These are phyloP conservation scores for Chaetomiaceae sp. DNA, from an alignment of 2,329 filamentous ascomycete species.

Conservation along the genomic window DNA sequence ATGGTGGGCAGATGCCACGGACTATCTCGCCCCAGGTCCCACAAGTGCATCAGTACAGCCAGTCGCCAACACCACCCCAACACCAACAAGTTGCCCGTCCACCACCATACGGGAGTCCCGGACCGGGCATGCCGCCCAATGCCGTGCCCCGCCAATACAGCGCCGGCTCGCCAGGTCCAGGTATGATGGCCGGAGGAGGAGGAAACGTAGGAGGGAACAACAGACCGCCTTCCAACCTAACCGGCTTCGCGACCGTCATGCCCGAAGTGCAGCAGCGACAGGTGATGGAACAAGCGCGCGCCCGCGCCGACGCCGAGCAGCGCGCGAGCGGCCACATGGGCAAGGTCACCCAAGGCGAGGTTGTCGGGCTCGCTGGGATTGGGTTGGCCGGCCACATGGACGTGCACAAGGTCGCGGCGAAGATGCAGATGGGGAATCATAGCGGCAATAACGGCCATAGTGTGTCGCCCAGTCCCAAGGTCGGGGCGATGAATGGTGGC, in stretches of 20 bases:
- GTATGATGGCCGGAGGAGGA: slow-evolving; percentile 28
- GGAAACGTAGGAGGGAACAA: slow-evolving; percentile 15
- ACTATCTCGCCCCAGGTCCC: slow-evolving; percentile 44
- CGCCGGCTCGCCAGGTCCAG: slow-evolving; percentile 29
- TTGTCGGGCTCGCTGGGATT: slow-evolving; percentile 37
- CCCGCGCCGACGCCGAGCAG: slow-evolving; percentile 36
- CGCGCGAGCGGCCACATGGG: slow-evolving; percentile 38
- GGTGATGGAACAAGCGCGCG: slow-evolving; percentile 49
- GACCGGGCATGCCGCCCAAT: slow-evolving; percentile 28
- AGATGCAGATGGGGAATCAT: slow-evolving; percentile 30
- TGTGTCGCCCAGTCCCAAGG: slow-evolving; percentile 19
- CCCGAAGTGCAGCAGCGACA: slow-evolving; percentile 48
- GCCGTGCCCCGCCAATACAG: slow-evolving; percentile 32
- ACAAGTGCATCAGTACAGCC: slow-evolving; percentile 37
- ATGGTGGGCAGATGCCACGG: slow-evolving; percentile 41
- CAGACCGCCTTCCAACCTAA: slow-evolving; percentile 32
- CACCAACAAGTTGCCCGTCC: slow-evolving; percentile 29
- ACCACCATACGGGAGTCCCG: slow-evolving; percentile 28
- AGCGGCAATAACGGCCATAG: neutral
- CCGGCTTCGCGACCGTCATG: slow-evolving; percentile 48
- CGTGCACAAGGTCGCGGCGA: slow-evolving; percentile 33
- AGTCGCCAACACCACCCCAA: slow-evolving; percentile 34
- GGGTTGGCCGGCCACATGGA: slow-evolving; percentile 35
- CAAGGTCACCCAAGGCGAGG: slow-evolving; percentile 43
- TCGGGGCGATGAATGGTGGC: slow-evolving; percentile 17